phyloP scores from a whole-genome alignment of 306 rosid genomes.

The Pyrus bretschneideri region DNA sequence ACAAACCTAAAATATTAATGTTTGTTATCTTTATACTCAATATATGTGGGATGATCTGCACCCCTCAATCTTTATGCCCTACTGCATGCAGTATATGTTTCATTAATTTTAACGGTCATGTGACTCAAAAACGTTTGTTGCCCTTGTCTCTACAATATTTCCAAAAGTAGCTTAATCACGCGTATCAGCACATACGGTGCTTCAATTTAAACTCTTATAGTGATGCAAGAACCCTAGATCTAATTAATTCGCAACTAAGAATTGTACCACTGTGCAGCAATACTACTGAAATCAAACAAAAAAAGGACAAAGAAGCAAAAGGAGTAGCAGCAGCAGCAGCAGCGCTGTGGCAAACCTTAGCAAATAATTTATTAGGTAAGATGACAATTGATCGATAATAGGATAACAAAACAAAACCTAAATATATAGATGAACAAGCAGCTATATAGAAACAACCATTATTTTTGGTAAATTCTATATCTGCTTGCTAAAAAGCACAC shows the following conservation, averaged over 20 bases:
- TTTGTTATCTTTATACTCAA: no score
- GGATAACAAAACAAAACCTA: background rate
- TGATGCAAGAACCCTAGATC: background rate
- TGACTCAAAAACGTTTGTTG: background rate
- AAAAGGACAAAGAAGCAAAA: background rate
- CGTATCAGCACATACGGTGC: background rate
- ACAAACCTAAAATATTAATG: no score
- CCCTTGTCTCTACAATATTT: background rate
- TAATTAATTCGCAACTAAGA: background rate
- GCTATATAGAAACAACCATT: background rate
- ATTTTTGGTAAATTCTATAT: background rate
- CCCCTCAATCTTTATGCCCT: background rate
- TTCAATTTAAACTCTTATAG: background rate
- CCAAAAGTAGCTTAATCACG: background rate
- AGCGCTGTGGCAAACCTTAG: background rate
- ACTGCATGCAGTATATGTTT: background rate
- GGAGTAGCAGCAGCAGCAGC: background rate
- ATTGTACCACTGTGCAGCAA: background rate
- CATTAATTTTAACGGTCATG: background rate
- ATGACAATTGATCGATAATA: background rate
- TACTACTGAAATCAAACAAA: background rate
- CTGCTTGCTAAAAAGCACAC: background rate
- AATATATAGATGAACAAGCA: background rate
- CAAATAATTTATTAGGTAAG: background rate
- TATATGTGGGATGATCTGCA: background rate